Evolutionary conservation across 495 filamentous ascomycete species (phyloP).

Genomic region (Oidiodendron maius): DNA sequence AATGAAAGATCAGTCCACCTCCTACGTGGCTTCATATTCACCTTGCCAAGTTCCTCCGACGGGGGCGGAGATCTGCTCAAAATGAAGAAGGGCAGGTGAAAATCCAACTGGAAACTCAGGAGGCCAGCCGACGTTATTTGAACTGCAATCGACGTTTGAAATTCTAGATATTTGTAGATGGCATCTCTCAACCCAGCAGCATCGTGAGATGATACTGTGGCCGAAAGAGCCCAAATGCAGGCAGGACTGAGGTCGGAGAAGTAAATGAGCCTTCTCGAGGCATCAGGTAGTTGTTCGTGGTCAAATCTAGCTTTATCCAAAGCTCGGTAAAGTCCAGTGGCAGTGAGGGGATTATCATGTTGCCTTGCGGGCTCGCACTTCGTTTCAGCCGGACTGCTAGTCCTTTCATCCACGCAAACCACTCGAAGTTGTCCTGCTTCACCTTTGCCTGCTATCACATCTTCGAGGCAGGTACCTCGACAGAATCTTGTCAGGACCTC

Average conservation of each 20-base stretch:
- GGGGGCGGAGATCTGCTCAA: conserved; percentile 1
- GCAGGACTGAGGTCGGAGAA: neutral
- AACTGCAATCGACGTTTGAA: conserved; percentile 3
- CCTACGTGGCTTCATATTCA: conserved; percentile 1
- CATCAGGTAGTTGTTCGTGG: neutral
- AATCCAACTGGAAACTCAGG: conserved; percentile 4
- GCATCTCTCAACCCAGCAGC: neutral
- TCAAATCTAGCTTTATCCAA: neutral
- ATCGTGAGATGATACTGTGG: neutral
- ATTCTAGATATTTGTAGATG: neutral
- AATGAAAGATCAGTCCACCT: conserved; percentile 7
- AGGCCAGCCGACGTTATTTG: conserved; percentile 1
- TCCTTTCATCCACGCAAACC: conserved; percentile 2
- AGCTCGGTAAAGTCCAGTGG: conserved; percentile 3
- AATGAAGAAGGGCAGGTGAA: conserved; percentile 5
- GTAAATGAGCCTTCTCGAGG: conserved; percentile 5
- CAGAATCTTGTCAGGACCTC: conserved; percentile 3
- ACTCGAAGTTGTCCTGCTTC: neutral
- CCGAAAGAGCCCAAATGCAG: conserved; percentile 5
- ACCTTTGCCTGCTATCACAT: neutral
- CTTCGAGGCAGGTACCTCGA: neutral
- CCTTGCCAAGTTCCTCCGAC: neutral
- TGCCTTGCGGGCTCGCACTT: neutral
- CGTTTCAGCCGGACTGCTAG: neutral
- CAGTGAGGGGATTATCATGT: conserved; percentile 4